A percentile compares a stretch with the other conserved stretches of the same genome.
Evolutionary conservation across 352 stramenopile species (phyloP).

Genomic region (Phytophthora ohioensis): DNA sequence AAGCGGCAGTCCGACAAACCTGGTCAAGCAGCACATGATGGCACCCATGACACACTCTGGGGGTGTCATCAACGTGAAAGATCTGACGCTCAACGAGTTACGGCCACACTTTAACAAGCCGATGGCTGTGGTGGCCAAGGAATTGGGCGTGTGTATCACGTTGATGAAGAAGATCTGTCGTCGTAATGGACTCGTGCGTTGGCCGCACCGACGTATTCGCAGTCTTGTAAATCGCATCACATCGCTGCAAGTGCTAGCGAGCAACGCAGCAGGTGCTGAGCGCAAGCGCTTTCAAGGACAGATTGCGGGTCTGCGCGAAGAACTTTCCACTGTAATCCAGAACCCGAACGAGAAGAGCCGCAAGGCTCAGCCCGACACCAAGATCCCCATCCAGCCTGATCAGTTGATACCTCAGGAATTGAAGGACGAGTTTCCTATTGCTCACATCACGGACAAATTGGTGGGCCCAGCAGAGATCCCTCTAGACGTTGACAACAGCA

Average conservation of each 20-base stretch:
- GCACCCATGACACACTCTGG: slow-evolving; percentile 43
- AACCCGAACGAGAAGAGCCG: slow-evolving; percentile 89
- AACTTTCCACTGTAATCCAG: slow-evolving; percentile 82
- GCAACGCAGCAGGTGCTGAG: slow-evolving; percentile 58
- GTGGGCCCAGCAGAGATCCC: slow-evolving; percentile 19
- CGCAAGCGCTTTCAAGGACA: slow-evolving; percentile 71
- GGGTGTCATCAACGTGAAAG: slow-evolving; percentile 75
- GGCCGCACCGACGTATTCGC: slow-evolving; percentile 84
- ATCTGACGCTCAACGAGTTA: slow-evolving; percentile 84
- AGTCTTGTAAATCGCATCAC: slow-evolving; percentile 87
- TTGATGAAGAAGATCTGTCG: slow-evolving; percentile 91
- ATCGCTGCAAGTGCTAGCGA: slow-evolving; percentile 73
- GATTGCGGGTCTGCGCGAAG: slow-evolving; percentile 65
- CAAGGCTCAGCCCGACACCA: slow-evolving; percentile 72
- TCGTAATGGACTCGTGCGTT: slow-evolving; percentile 80
- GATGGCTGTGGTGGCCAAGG: slow-evolving; percentile 84
- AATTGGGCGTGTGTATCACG: slow-evolving; percentile 87
- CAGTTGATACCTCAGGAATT: slow-evolving; percentile 10
- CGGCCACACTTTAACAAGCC: slow-evolving; percentile 88
- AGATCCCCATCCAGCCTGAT: slow-evolving; percentile 41
- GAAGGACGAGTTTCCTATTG: slow-evolving; percentile 29
- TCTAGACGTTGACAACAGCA: slow-evolving; percentile 1
- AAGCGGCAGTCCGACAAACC: slow-evolving; percentile 43
- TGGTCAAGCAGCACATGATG: slow-evolving; percentile 59
- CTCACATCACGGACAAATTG: slow-evolving; percentile 23